phyloP scores from a whole-genome alignment of 768 basidiomycete genomes.

The Sistotremastrum niveocremeum region DNA sequence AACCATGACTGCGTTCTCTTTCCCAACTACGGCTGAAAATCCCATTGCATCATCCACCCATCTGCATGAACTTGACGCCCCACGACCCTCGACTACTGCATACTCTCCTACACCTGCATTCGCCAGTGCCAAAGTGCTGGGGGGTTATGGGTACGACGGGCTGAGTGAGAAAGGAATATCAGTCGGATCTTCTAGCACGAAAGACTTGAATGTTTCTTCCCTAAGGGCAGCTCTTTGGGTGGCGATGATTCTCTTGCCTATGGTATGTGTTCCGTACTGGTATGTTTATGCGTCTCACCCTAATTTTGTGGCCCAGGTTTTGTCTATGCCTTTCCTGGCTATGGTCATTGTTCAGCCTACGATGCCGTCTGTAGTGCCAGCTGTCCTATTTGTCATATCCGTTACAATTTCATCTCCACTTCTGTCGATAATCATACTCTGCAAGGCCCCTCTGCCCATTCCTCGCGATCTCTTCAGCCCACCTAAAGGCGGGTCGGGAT shows the following conservation, averaged over 20 bases:
- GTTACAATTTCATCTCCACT: slow-evolving; percentile 58
- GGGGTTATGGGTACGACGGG: slow-evolving; percentile 48
- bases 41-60: slow-evolving; percentile 22
- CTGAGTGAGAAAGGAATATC: slow-evolving; percentile 43
- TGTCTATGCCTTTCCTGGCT: slow-evolving; percentile 51
- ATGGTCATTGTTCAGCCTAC: slow-evolving; percentile 26
- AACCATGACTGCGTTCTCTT: slow-evolving; percentile 57
- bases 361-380: slow-evolving; percentile 23
- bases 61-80: slow-evolving; percentile 29
- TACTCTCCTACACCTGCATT: slow-evolving; percentile 40
- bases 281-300: neutral
- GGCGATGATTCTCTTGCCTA: slow-evolving; percentile 51
- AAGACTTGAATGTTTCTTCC: slow-evolving; percentile 41
- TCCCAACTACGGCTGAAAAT: slow-evolving; percentile 33
- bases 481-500: slow-evolving; percentile 28
- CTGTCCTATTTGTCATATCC: slow-evolving; percentile 45
- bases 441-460: slow-evolving; percentile 51
- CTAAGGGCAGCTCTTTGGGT: slow-evolving; percentile 49
- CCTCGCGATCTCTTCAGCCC: slow-evolving; percentile 51
- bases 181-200: slow-evolving; percentile 28
- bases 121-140: slow-evolving; percentile 47
- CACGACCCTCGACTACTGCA: slow-evolving; percentile 22
- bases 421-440: slow-evolving; percentile 44
- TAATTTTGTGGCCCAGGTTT: slow-evolving; percentile 23
- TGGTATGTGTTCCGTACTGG: slow-evolving; percentile 29